Evolutionary conservation across 1,284 basidiomycete species (phyloP).

Genomic region (Hymenochaete sp.): DNA sequence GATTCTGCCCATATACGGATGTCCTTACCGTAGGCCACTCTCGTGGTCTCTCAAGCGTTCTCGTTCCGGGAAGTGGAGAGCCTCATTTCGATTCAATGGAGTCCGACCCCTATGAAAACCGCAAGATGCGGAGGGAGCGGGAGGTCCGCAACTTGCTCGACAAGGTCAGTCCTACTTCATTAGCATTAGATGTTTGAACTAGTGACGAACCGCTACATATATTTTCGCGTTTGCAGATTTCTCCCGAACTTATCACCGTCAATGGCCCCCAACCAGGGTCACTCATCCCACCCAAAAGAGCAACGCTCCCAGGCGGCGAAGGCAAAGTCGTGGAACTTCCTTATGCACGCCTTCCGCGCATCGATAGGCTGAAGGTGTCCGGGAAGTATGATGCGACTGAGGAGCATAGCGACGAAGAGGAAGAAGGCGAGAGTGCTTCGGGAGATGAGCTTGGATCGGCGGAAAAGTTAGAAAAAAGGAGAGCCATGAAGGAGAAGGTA

Average conservation of each 20-base stretch:
- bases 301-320: conserved; percentile 46
- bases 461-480: conserved; percentile 16
- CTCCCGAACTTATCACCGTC: conserved; percentile 88
- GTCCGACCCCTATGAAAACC: conserved; percentile 91
- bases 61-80: conserved; percentile 91
- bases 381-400: conserved; percentile 71
- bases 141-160: conserved; percentile 89
- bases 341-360: conserved; percentile 63
- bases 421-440: conserved; percentile 32
- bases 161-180: conserved; percentile 46
- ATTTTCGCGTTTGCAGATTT: conserved; percentile 47
- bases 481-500: conserved; percentile 20
- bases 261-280: conserved; percentile 80
- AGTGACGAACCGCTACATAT: not conserved
- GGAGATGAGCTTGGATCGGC: conserved; percentile 29
- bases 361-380: conserved; percentile 61
- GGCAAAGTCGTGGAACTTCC: conserved; percentile 42
- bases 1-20: conserved; percentile 92
- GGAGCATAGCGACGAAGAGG: conserved; percentile 26
- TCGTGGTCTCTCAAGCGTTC: conserved; percentile 72
- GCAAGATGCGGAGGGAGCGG: conserved; percentile 74
- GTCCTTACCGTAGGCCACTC: conserved; percentile 72
- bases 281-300: conserved; percentile 52
- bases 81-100: conserved; percentile 92
- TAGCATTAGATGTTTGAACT: not conserved